Base-by-base conservation (phyloP, 1,139 yeast species). In the Yamadazyma epiphylla region DNA sequence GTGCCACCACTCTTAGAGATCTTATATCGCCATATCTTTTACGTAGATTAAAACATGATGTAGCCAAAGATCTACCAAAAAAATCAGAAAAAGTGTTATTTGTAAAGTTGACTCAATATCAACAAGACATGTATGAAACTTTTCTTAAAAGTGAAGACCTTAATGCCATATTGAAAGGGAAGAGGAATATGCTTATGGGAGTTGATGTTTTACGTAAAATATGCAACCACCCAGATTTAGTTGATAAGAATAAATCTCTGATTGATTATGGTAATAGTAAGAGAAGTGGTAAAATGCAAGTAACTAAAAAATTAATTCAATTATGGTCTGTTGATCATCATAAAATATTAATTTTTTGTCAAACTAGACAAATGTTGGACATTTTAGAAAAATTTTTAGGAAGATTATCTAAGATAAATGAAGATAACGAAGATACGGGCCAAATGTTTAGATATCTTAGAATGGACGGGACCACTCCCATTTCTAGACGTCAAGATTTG, bases 401-500 rank as follows among this genome's bases (percentile, higher is more conserved):
- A 5, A 62, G 61, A 17, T 49, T 79, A 25, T 21, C 61, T 54
- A 46, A 58, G 0, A 45, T 62, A 2, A 48, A 53, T 15, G 60
- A 48, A 10, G 37, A 41, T 12, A 36, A 35, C 16, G 45, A 41
- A 10, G 38, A 37, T 6, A 31, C 35, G 2, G 38, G 28, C 4
- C 33, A 33, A 4, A 24, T 23, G 13, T 62, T 78, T 31, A 65
- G 58, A 7, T 88, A 73, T 51, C 58, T 89, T 45, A 64, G 96
- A 38, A 91, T 91, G 99, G 97, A 94, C 54, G 99, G 99, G 0
- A 67, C 89, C 0, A 91, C 98, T 0, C 81, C 87, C 1, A 88
- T 91, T 33, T 71, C 75, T 0, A 70, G 62, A 22, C 61, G 99
- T 15, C 98, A 91, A 49, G 57, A 56, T 13, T 64, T 91, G 36